These are phyloP conservation scores for Penicillium sp. DNA, from an alignment of 2,329 filamentous ascomycete species.

Conservation along the genomic window DNA sequence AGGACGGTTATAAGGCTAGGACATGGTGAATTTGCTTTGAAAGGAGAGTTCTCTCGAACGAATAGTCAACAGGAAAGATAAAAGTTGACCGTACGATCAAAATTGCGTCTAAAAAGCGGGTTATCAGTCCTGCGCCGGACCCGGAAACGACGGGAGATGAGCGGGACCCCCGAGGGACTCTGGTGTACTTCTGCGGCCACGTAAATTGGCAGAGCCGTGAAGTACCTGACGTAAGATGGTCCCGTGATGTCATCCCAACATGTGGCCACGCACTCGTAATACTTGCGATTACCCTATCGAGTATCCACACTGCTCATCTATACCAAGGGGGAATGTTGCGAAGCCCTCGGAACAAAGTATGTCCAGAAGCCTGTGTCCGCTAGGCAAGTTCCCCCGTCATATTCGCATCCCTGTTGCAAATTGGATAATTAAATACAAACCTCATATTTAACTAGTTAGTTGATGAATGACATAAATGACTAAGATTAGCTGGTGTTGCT, in stretches of 20 bases:
- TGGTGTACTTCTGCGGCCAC: slow-evolving; percentile 23
- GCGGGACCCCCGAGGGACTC: no score
- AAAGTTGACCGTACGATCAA: not conserved
- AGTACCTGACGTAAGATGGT: slow-evolving; percentile 32
- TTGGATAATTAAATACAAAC: no score
- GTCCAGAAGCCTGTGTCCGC: not conserved
- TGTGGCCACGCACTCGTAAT: not conserved
- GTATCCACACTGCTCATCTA: not conserved
- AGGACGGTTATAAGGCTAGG: slow-evolving; percentile 3
- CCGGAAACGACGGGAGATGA: slow-evolving; percentile 27
- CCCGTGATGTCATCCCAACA: slow-evolving; percentile 33
- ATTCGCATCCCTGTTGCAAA: not conserved
- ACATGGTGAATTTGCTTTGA: slow-evolving; percentile 1
- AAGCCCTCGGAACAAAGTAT: not conserved
- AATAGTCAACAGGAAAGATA: not conserved
- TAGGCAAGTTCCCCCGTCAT: not conserved
- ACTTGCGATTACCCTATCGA: not conserved
- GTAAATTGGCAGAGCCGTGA: slow-evolving; percentile 17
- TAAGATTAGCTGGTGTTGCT: no score
- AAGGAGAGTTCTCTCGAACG: not conserved
- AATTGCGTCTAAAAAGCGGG: slow-evolving; percentile 7
- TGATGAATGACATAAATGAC: no score
- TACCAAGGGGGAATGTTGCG: not conserved
- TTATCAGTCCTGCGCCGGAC: slow-evolving; percentile 13
- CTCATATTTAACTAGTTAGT: no score